Evolutionary conservation across 768 basidiomycete species (phyloP), one percentile per base, ranked within the genome.

Genomic region (Mycena pura): DNA sequence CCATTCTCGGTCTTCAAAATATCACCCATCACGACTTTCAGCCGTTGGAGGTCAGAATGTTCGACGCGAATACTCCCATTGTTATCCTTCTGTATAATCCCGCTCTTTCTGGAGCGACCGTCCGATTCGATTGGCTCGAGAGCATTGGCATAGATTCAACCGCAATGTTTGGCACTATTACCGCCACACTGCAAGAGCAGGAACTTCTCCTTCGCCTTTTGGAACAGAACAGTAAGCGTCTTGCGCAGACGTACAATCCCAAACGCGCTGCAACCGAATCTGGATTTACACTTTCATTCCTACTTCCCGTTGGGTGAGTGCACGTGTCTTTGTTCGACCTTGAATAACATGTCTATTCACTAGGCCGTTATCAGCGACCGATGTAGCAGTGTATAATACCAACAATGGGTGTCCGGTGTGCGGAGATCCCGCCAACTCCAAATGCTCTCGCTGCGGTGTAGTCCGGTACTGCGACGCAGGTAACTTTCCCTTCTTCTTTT

Each of bases 241-340:
- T 65, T 0, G 31, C 21, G 6, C 24, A 46, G 2, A 34, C 60
- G 15, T 65, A 65, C 24, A 57, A 58, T 38, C 64, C 64, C 1
- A 61, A 54, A 28, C 60, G 56, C 9, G 56, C 60, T 21, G 6
- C 60, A n/a, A 57, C 60, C 22, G 64, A 65, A 36, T 24, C 55
- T 36, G 41, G 56, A 0, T 65, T 65, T 29, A 62, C 53, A 32
- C 48, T 65, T 5, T 62, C 60, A 19, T 65, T 65, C 38, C 41
- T 65, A n/a, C 40, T 65, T 39, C 64, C 64, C 14, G 46, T 65
- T 19, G 64, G 64, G 64, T 65, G 22, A 51, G 64, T 61, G 25
- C n/a, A n/a, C n/a, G n/a, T n/a, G 4, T 45, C 17, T 36, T 36
- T 36, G 24, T 3, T 41, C 22, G 4, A 40, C n/a, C 38, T 24